A percentile compares a stretch with the other conserved stretches of the same genome.
Evolutionary conservation across 306 rosid genomes (phyloP).

Genomic region (Senna siamea): DNA sequence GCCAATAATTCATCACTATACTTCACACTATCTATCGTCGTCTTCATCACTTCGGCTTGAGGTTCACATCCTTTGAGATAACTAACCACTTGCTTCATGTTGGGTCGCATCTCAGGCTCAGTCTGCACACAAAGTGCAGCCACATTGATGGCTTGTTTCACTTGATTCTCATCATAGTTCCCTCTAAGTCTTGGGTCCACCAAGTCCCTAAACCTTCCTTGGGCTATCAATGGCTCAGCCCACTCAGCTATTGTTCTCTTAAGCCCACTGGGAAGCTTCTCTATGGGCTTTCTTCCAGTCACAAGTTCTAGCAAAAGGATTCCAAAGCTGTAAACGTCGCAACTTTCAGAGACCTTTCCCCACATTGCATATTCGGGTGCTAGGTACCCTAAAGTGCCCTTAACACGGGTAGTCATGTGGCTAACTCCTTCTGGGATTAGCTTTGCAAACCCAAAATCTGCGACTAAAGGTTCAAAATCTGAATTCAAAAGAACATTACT

Average conservation of each 20-base stretch:
- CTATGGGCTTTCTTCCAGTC: conserved; percentile 83
- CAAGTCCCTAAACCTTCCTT: conserved; percentile 59
- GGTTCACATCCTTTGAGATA: conserved; percentile 62
- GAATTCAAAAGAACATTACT: conserved; percentile 82
- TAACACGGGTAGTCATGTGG: conserved; percentile 88
- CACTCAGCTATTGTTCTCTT: conserved; percentile 80
- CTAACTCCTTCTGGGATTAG: conserved; percentile 91
- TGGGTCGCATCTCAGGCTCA: conserved; percentile 69
- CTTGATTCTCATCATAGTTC: conserved; percentile 61
- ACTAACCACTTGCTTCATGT: conserved; percentile 71
- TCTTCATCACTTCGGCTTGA: conserved; percentile 37
- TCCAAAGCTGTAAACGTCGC: conserved; percentile 85
- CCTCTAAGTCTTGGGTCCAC: conserved; percentile 77
- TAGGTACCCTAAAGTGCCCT: conserved; percentile 86
- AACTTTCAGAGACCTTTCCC: conserved; percentile 91
- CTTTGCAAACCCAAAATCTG: conserved; percentile 93
- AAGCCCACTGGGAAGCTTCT: conserved; percentile 73
- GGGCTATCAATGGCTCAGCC: conserved; percentile 69
- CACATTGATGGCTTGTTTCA: conserved; percentile 60
- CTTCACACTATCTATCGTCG: conserved; percentile 57
- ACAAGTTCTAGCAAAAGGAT: conserved; percentile 77
- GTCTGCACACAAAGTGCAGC: conserved; percentile 73
- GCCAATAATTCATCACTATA: conserved; percentile 54
- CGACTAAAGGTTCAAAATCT: conserved; percentile 75
- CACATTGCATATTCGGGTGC: conserved; percentile 97